Evolutionary conservation across 2,329 filamentous ascomycete genomes (phyloP).

Genomic region (Sphaerostilbella broomeana): DNA sequence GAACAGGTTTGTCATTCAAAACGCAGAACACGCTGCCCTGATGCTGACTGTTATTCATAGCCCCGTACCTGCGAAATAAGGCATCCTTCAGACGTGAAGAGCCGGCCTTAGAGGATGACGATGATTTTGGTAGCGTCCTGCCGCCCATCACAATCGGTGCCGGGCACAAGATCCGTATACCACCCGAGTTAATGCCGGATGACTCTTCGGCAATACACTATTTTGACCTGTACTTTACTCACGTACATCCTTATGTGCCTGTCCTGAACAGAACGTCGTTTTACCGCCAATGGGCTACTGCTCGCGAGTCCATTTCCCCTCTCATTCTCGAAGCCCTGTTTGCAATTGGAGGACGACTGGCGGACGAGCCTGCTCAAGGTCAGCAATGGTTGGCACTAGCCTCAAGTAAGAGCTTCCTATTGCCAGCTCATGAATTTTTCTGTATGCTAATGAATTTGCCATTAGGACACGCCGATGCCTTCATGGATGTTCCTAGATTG

Average conservation of each 20-base stretch:
- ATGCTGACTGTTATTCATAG: slow-evolving; percentile 34
- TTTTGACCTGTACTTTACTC: slow-evolving; percentile 82
- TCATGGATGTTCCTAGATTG: slow-evolving; percentile 83
- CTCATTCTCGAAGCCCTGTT: slow-evolving; percentile 86
- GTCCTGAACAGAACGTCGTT: slow-evolving; percentile 77
- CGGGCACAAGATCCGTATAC: slow-evolving; percentile 77
- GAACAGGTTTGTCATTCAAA: slow-evolving; percentile 59
- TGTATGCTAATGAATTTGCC: not conserved
- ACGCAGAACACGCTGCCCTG: not conserved
- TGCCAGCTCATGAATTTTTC: too few relatives aligned
- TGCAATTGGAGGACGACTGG: slow-evolving; percentile 76
- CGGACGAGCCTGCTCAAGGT: slow-evolving; percentile 76
- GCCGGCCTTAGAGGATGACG: slow-evolving; percentile 61
- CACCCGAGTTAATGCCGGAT: slow-evolving; percentile 85
- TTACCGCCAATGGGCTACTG: slow-evolving; percentile 83
- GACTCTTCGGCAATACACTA: slow-evolving; percentile 76
- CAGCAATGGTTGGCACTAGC: slow-evolving; percentile 91
- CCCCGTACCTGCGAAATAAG: slow-evolving; percentile 75
- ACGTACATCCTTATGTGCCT: slow-evolving; percentile 89
- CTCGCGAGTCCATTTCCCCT: slow-evolving; percentile 79
- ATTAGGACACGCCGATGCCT: slow-evolving; percentile 80
- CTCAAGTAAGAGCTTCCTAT: slow-evolving; percentile 53
- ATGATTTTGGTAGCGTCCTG: slow-evolving; percentile 65
- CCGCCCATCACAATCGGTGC: slow-evolving; percentile 62
- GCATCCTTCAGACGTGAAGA: slow-evolving; percentile 44